phyloP scores from a whole-genome alignment of 345 rosid species.

The Salix purpurea region DNA sequence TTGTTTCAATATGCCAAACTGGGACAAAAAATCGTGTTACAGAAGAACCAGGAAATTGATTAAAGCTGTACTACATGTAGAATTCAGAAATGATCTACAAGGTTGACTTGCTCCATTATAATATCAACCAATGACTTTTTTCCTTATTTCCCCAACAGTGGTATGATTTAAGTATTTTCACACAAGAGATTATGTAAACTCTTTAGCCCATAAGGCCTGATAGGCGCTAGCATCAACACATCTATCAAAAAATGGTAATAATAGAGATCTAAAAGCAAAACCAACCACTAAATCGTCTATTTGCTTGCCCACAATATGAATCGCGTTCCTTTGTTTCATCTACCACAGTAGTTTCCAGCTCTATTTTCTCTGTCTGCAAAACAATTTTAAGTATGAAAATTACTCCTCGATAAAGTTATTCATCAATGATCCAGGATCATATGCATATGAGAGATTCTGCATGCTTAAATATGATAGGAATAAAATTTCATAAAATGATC shows the following conservation, averaged over 20 bases:
- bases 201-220: background rate
- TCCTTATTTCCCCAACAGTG: background rate
- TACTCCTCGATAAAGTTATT: background rate
- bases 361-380: slow-evolving; percentile 89
- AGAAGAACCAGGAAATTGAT: background rate
- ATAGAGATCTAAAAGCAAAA: slow-evolving; percentile 19
- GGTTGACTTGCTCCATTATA: background rate
- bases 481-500: background rate
- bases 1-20: background rate
- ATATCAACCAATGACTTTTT: background rate
- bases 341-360: slow-evolving; percentile 95
- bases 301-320: slow-evolving; percentile 78
- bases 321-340: slow-evolving; percentile 96
- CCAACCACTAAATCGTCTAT: slow-evolving; percentile 91
- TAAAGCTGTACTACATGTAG: background rate
- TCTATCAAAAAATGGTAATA: background rate
- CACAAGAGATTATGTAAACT: background rate
- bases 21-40: background rate
- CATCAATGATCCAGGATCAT: background rate
- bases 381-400: slow-evolving; percentile 4
- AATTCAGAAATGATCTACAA: background rate
- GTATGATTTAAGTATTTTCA: background rate
- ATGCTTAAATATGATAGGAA: background rate
- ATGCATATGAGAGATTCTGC: background rate
- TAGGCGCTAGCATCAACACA: background rate